Base-by-base conservation (phyloP, 306 rosid genomes). In the Corylus heterophylla region DNA sequence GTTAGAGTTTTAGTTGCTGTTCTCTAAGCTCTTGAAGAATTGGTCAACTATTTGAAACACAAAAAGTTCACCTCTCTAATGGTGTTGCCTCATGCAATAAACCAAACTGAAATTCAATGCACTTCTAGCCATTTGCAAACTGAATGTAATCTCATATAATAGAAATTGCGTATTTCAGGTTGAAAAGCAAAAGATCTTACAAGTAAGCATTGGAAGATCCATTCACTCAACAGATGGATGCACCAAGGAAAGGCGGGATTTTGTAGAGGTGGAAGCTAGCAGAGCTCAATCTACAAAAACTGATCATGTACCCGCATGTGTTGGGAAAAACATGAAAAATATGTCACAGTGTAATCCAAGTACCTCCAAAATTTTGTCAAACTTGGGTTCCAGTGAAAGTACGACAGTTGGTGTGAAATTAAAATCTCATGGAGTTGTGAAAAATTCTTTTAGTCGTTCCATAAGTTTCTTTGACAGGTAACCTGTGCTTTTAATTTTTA, bases 121-220 rank as follows among this genome's bases (percentile, higher is more conserved):
- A 39, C 54, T 70, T 62, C 27, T 37, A 54, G 16, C 6, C 59
- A 27, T n/a, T 25, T 74, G 49, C 27, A 58, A 14, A 31, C 55
- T 66, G 69, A 67, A 75, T 58, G 20, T 20, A 27, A 44, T 74
- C 35, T 16, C 77, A 25, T 29, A 31, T 51, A 13, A 56, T 45
- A n/a, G 4, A 14, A 73, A 48, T 61, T 35, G 10, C 51, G 58
- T 16, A 39, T 73, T 84, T 82, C 86, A 94, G 98, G 96, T 92
- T 85, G 98, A 92, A 85, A 95, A 90, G 86, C 89, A 90, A 64
- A 89, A 87, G 88, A 95, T 95, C 87, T 84, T 90, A 88, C 94
- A 79, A 81, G 88, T 71, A 59, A 88, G 80, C 74, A 56, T 20
- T 45, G 90, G 76, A 47, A 92, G 88, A 82, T 75, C 82, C 49